Evolutionary conservation across 2,329 filamentous ascomycete genomes (phyloP), one percentile per base, ranked within the genome.

Genomic region (Sarocladium kiliense): DNA sequence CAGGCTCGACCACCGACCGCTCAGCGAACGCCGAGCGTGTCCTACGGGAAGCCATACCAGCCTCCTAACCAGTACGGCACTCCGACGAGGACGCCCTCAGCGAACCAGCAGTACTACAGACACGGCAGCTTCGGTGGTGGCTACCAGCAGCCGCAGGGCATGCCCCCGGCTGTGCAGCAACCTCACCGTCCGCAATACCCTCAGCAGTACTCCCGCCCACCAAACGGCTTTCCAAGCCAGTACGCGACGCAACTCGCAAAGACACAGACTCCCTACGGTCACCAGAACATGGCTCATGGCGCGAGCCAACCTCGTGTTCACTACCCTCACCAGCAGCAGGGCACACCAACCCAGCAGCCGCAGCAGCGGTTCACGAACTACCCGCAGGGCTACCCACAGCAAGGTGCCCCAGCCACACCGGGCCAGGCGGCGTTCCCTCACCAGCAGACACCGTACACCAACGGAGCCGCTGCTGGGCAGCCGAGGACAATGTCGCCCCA

Each of bases 221-320:
- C 76, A 4, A 79, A 77, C 51, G 74, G 76, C 3, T 80, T 75
- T 59, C 66, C 71, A 9, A 70, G 67, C 54, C 73, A 71, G 49
- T 82, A 77, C 59, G 72, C 75, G 3, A 75, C 77, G 7, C 77
- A 78, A 60, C 68, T 80, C 53, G 74, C 73, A 50, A 83, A 84
- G 63, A 70, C 75, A 11, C 76, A 79, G 56, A 74, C 75, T 7
- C 74, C 76, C 0, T 82, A 79, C 56, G 74, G 76, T 11, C 79
- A 82, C 56, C 73, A 78, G 58, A 75, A 70, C 58, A 74, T 79
- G 66, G 70, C 71, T 10, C 72, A 78, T 45, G 81, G 75, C 57
- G 71, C 72, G 30, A 73, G 34, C 41, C 79, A 77, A 58, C 74
- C 69, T 58, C 73, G 78, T 54, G 71, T 74, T 25, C 75, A 75